Base-by-base conservation (phyloP, 176 grass and related monocot species). In the Juncus inflexus region DNA sequence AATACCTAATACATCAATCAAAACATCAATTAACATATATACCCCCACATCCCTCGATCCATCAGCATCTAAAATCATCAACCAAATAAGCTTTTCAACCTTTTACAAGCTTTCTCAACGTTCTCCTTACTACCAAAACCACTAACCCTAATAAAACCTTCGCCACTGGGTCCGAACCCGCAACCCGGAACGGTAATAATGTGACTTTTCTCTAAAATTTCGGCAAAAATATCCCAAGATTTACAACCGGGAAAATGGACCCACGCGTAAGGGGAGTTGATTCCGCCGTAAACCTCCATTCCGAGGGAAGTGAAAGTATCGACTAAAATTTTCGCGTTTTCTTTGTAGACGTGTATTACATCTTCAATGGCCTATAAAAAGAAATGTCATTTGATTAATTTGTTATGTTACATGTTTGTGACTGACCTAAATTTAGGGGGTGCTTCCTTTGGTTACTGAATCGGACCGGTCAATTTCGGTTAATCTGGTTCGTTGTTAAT, bases 121-220 rank as follows among this genome's bases (percentile, higher is more conserved):
- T 54, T 67, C 36, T 99, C 88, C 82, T 8, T 78, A 77, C 75
- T 69, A 72, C 86, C 89, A 77, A 99, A 99, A 2, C 79, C 81
- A 76, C 88, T 87, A 54, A 99, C 78, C 60, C 94, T 86, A 45
- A 99, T 64, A 67, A 99, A 99, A 0, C 88, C 94, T 80, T 99
- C 88, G 14, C 94, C 94, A 37, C 94, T 77, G 50, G 94, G 94
- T 9, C 94, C 94, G 40, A 97, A 99, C 0, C 94, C 94, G 43
- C 80, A 73, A 2, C 94, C 94, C 0, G 94, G 94, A 40, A 99
- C 83, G 35, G 85, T 99, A 66, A 92, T 89, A 49, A 99, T 61
- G 65, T 99, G 83, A 42, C 85, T 89, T 67, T 86, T 86, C 36
- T 92, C 88, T 1, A 99, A 87, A 40, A 99, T 99, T 66, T 99